Conservation (phyloP, 169 alveolate genomes). For the Plasmodium cynomolgi region DNA sequence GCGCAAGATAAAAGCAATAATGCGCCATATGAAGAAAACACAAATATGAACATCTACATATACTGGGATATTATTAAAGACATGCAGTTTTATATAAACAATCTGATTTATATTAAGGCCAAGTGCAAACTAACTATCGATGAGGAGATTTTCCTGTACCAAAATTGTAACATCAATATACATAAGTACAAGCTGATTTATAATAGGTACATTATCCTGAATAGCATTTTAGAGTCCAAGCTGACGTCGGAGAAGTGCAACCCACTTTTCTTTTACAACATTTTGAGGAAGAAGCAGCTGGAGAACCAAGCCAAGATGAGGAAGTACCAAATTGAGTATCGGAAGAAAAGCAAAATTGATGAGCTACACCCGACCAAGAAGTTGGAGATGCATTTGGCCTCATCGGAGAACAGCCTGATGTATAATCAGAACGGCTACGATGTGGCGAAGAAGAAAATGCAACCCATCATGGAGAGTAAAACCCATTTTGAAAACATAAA, state of each 20-base stretch:
- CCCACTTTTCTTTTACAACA: conserved; percentile 58
- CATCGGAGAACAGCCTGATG: neutral
- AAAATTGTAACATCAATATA: conserved; percentile 69
- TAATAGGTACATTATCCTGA: conserved; percentile 55
- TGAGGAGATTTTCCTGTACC: conserved; percentile 71
- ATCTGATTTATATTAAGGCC: conserved; percentile 61
- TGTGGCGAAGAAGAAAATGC: neutral
- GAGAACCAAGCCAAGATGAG: conserved; percentile 56
- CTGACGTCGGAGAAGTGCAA: conserved; percentile 30
- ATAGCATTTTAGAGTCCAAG: conserved; percentile 50
- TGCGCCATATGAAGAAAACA: neutral
- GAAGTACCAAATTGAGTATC: conserved; percentile 34
- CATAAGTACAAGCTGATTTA: conserved; percentile 66
- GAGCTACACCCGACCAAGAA: neutral
- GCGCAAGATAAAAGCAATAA: neutral
- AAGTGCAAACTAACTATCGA: conserved; percentile 69
- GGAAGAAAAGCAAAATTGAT: conserved; percentile 10
- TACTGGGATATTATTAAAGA: conserved; percentile 73
- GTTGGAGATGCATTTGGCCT: neutral
- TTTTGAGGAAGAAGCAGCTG: conserved; percentile 56
- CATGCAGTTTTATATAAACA: conserved; percentile 66
- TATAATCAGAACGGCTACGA: neutral
- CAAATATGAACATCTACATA: neutral
- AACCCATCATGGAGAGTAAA: neutral
- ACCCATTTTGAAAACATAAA: neutral